phyloP scores from a whole-genome alignment of 2,329 filamentous ascomycete species.

The Nakataea oryzae region DNA sequence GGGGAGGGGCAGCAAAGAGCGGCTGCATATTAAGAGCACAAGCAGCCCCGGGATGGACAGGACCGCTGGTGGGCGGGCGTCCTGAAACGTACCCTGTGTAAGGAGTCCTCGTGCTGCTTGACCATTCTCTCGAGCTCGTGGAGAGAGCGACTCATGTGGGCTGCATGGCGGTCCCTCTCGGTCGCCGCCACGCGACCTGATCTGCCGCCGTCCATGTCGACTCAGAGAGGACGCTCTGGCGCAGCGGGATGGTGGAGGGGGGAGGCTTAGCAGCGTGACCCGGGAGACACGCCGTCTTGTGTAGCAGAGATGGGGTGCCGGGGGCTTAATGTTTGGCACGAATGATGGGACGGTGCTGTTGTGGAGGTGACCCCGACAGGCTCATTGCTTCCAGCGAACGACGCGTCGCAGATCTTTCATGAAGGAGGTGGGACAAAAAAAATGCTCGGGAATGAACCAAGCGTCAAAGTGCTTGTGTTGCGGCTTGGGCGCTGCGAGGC shows the following conservation, averaged over 20 bases:
- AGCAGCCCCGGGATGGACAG: neutral
- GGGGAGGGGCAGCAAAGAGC: neutral
- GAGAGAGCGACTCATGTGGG: slow-evolving; percentile 55
- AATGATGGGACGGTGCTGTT: neutral
- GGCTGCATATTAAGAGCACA: neutral
- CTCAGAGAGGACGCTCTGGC: neutral
- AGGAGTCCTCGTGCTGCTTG: slow-evolving; percentile 38
- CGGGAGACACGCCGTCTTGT: neutral
- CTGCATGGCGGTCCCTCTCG: slow-evolving; percentile 28
- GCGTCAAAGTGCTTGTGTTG: no score
- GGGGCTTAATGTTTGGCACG: neutral
- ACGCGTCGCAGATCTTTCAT: neutral
- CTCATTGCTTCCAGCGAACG: neutral
- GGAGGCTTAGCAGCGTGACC: neutral
- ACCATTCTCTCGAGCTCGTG: slow-evolving; percentile 52
- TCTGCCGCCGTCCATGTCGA: neutral
- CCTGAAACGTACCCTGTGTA: slow-evolving; percentile 29
- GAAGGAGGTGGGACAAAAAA: neutral
- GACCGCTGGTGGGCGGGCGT: neutral
- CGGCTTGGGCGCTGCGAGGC: neutral
- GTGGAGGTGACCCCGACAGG: neutral
- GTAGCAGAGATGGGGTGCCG: neutral
- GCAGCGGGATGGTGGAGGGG: no score
- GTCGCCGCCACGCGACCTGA: neutral
- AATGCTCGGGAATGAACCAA: neutral